Base-by-base conservation (phyloP, 2,329 filamentous ascomycete genomes). In the Fusarium cyanostomum region DNA sequence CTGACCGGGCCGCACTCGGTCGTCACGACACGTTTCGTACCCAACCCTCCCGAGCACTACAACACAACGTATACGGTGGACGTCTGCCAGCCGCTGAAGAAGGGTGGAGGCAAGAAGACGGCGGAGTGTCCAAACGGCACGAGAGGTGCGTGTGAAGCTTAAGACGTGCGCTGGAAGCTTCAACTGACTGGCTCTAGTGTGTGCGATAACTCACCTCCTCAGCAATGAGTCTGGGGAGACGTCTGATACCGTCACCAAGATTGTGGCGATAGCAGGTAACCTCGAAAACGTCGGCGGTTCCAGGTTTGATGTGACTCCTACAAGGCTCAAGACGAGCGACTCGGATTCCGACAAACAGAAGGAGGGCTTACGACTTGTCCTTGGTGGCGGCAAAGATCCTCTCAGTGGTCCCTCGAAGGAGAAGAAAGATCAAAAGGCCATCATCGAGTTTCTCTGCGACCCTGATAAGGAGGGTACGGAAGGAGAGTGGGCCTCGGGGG, bases 361-460 rank as follows among this genome's bases (percentile, higher is more conserved):
- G 60, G 87, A 95, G 67, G 94, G 94, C 2, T 71, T 97, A 10
- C 83, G 87, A 13, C 75, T 95, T 1, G 86, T 89, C 59, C 75
- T 97, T 45, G 80, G 82, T 56, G 87, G 88, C n/a, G 86, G 86
- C 12, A 81, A 79, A 41, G 80, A 84, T 60, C 78, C 77, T 10
- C 72, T 83, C 8, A 80, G 85, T 44, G 89, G 87, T 11, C 69
- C 71, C 3, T 52, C 67, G 8, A 81, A 83, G 50, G 80, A 82
- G 44, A 80, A 82, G 52, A 78, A 78, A 26, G 80, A 86, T 58
- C 91, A 96, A 75, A 88, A 87, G 71, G 92, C 93, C 4, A 84
- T 96, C 9, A 86, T 98, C 51, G 91, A 96, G 71, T 93, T 98
- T 68, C 74, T 94, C 16, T 99, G 95, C 78, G 90, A 96, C 72